A percentile compares a stretch with the other conserved stretches of the same genome.
Conservation (phyloP, 768 basidiomycete species). For the Tulasnella calospora region DNA sequence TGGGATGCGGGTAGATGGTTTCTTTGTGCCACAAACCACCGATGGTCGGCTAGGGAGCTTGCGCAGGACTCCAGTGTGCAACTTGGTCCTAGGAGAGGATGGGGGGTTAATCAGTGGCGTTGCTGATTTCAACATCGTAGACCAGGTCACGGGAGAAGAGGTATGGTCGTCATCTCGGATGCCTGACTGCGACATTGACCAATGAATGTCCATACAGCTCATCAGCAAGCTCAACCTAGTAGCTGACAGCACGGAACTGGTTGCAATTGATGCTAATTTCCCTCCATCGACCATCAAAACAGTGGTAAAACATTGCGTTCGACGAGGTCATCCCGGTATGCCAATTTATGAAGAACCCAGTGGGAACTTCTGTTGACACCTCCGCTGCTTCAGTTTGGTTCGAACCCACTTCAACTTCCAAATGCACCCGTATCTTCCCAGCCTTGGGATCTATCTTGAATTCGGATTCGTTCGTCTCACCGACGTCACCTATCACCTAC, state of each 20-base stretch:
- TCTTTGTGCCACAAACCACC: constrained; percentile 39
- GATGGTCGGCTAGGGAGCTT: constrained; percentile 14
- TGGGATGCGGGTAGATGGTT: constrained; percentile 81
- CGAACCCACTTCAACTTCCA: constrained; percentile 89
- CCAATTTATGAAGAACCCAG: not conserved
- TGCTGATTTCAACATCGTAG: constrained; percentile 75
- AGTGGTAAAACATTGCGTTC: constrained; percentile 50
- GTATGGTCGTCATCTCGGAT: constrained; percentile 36
- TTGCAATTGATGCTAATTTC: constrained; percentile 76
- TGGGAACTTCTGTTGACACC: not conserved
- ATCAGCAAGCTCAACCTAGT: not conserved
- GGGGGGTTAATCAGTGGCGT: constrained; percentile 80
- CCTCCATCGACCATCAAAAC: constrained; percentile 48
- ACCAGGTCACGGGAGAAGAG: constrained; percentile 44
- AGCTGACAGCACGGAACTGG: constrained; percentile 36
- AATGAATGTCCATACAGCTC: not conserved
- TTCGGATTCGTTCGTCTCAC: constrained; percentile 14
- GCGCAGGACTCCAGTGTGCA: constrained; percentile 77
- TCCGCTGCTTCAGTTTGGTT: constrained; percentile 25
- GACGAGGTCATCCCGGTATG: constrained; percentile 52
- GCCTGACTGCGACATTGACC: not conserved
- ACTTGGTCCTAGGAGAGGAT: constrained; percentile 66
- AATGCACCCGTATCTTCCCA: constrained; percentile 65
- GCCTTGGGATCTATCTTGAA: constrained; percentile 37
- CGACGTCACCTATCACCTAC: constrained; percentile 54